These are phyloP conservation scores for Acanthamoeba royreba DNA, from an alignment of 208 protist species.

Conservation along the genomic window DNA sequence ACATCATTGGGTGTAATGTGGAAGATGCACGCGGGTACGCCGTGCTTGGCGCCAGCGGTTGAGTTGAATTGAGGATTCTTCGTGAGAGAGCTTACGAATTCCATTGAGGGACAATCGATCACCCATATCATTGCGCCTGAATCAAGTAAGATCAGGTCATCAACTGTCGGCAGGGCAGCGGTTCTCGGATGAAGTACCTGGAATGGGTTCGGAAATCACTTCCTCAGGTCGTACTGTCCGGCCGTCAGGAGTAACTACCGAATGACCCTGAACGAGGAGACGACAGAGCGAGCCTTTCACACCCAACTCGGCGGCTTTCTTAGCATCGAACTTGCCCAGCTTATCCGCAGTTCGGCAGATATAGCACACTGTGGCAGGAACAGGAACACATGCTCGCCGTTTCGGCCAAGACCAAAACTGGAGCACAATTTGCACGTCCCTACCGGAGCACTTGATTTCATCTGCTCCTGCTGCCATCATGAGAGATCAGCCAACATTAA, in stretches of 20 bases:
- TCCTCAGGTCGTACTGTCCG: neutral
- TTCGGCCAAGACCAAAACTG: neutral
- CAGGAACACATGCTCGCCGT: neutral
- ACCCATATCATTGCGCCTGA: neutral
- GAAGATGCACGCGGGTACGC: neutral
- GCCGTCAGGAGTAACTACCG: neutral
- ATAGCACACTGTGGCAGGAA: constrained; percentile 33
- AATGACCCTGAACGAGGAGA: neutral
- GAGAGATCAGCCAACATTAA: too few relatives aligned
- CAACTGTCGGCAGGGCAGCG: neutral
- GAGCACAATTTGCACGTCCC: neutral
- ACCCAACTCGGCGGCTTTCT: constrained; percentile 52
- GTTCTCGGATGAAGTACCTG: neutral
- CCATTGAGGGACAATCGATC: neutral
- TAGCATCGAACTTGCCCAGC: constrained; percentile 51
- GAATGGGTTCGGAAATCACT: neutral
- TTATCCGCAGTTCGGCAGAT: constrained; percentile 53
- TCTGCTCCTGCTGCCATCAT: neutral
- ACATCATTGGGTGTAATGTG: neutral
- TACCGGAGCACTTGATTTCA: neutral
- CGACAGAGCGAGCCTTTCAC: neutral
- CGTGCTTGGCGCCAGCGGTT: neutral
- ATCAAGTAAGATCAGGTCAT: neutral
- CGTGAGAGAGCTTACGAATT: neutral
- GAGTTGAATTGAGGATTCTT: neutral